Base-by-base conservation (phyloP, 345 rosid genomes). In the Eucalyptus globulus region DNA sequence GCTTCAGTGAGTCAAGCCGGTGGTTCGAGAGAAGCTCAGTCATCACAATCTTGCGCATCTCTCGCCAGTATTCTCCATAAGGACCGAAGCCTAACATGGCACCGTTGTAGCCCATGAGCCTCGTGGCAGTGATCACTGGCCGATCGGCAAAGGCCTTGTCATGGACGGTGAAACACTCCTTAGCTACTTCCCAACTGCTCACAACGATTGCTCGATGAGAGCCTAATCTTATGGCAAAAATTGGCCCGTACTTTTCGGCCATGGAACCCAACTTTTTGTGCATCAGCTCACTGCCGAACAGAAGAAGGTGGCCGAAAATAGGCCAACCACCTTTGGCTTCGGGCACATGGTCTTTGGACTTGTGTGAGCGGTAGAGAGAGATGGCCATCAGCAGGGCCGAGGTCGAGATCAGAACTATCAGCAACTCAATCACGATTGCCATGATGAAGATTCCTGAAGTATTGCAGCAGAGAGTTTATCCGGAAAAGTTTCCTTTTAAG, bases 61-160 rank as follows among this genome's bases (percentile, higher is more conserved):
- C 94, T 8, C 90, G 90, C 93, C 94, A 92, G 91, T 90, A 92
- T 56, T 88, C 22, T 2, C 95, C 92, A 7, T 92, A 93, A 80
- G 94, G 93, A 72, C 93, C 92, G 14, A 93, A 90, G 6, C 94
- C 93, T 22, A 93, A 91, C 94, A 93, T 92, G 49, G 93, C 93
- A 43, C 49, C 87, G 53, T 90, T 7, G 81, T 90, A 94, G 51
- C 93, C 91, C 34, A 92, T 83, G 1, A 91, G 90, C 88, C 89
- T 91, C 12, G 93, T 88, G 51, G 94, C 94, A 13, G 88, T n/a
- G 34, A 83, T 26, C 27, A 16, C 19, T 13, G 93, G 93, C 53
- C 91, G 90, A 34, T 49, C 56, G 2, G 91, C 86, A 60, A 94
- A 93, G 67, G 21, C 92, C 88, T 90, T 91, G n/a, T 89, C 93